phyloP scores from a whole-genome alignment of 148 eudicot genomes.

The Vaccinium macrocarpon region DNA sequence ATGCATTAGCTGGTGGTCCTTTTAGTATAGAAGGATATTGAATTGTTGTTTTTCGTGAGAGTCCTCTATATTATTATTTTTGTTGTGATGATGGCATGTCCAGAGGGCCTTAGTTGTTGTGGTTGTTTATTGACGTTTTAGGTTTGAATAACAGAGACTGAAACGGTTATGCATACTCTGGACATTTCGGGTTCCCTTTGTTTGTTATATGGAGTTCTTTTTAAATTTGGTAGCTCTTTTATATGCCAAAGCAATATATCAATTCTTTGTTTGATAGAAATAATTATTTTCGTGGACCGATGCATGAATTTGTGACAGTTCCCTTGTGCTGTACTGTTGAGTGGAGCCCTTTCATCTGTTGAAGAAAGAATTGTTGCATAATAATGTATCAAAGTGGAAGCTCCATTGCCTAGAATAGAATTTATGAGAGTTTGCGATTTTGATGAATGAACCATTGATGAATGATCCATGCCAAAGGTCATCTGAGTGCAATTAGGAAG shows the following conservation, averaged over 20 bases:
- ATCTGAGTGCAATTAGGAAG: slow-evolving; percentile 51
- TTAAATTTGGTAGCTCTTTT: neutral
- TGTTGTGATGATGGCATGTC: neutral
- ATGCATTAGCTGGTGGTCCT: neutral
- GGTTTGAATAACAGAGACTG: neutral
- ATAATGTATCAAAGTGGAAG: slow-evolving; percentile 25
- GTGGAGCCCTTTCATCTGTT: slow-evolving; percentile 21
- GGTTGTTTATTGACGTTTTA: neutral
- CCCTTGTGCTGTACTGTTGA: slow-evolving; percentile 16
- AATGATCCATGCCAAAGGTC: slow-evolving; percentile 46
- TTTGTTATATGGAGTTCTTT: neutral
- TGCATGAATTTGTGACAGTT: slow-evolving; percentile 24
- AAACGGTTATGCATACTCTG: neutral
- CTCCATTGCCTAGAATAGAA: slow-evolving; percentile 26
- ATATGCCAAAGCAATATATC: neutral
- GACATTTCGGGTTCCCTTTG: neutral
- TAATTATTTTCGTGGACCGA: neutral
- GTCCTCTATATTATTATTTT: neutral
- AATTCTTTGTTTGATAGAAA: neutral
- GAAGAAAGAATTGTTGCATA: slow-evolving; percentile 8
- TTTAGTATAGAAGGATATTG: neutral
- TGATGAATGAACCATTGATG: slow-evolving; percentile 41
- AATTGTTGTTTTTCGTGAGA: neutral
- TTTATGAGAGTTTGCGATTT: slow-evolving; percentile 36
- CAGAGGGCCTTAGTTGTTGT: slow-evolving; percentile 1